Base-by-base conservation (phyloP, 2,329 filamentous ascomycete species). In the Penicillium brasilianum region DNA sequence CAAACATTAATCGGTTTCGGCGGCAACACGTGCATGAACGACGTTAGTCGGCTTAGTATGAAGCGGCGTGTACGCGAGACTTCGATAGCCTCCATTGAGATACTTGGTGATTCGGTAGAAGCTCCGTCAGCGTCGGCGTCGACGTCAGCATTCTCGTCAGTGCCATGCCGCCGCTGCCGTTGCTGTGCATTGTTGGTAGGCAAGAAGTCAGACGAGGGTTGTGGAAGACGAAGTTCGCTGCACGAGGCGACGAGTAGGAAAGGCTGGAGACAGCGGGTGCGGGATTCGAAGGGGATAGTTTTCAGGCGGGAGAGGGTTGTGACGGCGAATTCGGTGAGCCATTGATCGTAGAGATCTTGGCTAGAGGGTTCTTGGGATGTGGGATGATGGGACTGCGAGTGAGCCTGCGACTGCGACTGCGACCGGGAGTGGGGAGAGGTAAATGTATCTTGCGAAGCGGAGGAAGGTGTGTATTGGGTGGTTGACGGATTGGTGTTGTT, bases 251-350 rank as follows among this genome's bases (percentile, higher is more conserved):
- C 80, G 4, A 86, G 76, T 20, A 85, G 69, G 55, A 85, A 80
- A 2, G 83, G 83, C 63, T 85, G 83, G 11, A 84, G 78, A 58
- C 82, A 84, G 62, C 82, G 78, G 1, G 83, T 84, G 50, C 83
- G 82, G 16, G 84, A 85, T 56, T 82, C 81, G 5, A 82, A 72
- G 0, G 84, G 81, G 10, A 86, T 76, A 3, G 79, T 77, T 64
- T 82, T 81, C 13, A 86, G 74, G 32, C 79, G 76, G 25, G 78
- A 76, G 48, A 85, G 76, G 37, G 81, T 84, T 63, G 82, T 82
- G 57, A 84, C 71, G 8, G 83, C 81, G 57, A 84, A 81, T 30
- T 80, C 78, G 39, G 82, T 83, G 43, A 85, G 77, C 80, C 81
- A 84, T 57, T 57, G 67, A 55, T 74, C 65, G 55, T 72, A 70